Percentiles rank a stretch among this genome's conserved stretches.
Conservation (phyloP, 129 eudicot genomes). For the Calendula officinalis region DNA sequence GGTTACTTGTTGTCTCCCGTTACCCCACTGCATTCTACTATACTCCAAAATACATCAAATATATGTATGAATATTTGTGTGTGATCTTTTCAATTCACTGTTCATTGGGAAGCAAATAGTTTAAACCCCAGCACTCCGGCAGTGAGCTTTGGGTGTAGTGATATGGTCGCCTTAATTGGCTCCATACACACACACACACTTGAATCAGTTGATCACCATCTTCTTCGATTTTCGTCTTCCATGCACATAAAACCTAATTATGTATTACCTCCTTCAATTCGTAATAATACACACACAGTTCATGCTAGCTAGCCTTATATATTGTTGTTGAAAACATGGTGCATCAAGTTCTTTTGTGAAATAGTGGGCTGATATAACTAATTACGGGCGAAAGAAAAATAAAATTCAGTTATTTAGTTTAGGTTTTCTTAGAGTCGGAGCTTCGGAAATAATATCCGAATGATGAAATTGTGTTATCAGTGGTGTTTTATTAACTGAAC, state of each 20-base stretch:
- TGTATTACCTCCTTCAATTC: conserved; percentile 7
- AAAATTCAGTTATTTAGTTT: too few species aligned
- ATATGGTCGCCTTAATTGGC: conserved; percentile 34
- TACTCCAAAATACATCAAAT: conserved; percentile 34
- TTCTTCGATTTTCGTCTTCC: conserved; percentile 24
- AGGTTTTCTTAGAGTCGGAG: too few species aligned
- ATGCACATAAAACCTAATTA: conserved; percentile 27
- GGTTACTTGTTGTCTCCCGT: conserved; percentile 57
- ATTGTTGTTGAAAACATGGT: neutral
- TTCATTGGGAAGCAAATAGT: conserved; percentile 57
- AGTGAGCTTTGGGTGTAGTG: conserved; percentile 34
- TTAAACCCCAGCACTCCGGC: conserved; percentile 38
- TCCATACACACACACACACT: conserved; percentile 33
- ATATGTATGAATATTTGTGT: conserved; percentile 1
- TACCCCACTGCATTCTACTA: conserved; percentile 28
- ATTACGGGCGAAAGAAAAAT: too few species aligned
- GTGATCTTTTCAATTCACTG: conserved; percentile 26
- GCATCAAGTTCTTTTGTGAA: neutral
- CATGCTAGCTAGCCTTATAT: neutral
- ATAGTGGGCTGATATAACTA: too few species aligned
- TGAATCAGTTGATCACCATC: conserved; percentile 22
- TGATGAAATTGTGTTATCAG: too few species aligned
- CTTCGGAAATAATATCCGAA: too few species aligned
- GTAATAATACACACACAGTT: neutral
- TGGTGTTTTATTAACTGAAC: too few species aligned